Percentiles rank a stretch among this genome's conserved stretches.
These are phyloP conservation scores for Cryphonectria nitschkei DNA, from an alignment of 2,329 filamentous ascomycete species.

Conservation along the genomic window DNA sequence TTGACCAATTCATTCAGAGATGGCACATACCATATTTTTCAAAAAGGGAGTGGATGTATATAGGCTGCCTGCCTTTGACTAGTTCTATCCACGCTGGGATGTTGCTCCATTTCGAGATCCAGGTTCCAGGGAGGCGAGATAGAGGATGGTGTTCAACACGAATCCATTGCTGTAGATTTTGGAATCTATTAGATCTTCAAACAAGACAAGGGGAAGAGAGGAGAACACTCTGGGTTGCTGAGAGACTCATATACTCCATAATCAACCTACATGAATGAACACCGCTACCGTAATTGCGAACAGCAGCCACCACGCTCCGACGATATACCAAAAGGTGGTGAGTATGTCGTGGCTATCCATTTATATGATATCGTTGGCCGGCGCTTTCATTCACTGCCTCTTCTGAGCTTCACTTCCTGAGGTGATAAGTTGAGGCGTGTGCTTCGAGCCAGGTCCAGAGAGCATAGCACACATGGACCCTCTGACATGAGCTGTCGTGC, in stretches of 20 bases:
- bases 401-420: neutral
- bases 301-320: slow-evolving; percentile 12
- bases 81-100: slow-evolving; percentile 26
- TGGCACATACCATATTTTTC: slow-evolving; percentile 31
- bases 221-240: neutral
- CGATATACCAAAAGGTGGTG: slow-evolving; percentile 13
- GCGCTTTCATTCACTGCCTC: neutral
- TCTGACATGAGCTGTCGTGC: neutral
- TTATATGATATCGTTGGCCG: neutral
- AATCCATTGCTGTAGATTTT: slow-evolving; percentile 15
- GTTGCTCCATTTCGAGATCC: slow-evolving; percentile 35
- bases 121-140: slow-evolving; percentile 33
- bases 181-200: neutral
- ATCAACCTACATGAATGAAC: slow-evolving; percentile 12
- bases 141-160: slow-evolving; percentile 27
- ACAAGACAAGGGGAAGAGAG: too few species aligned
- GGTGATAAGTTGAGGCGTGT: neutral
- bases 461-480: neutral
- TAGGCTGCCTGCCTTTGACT: slow-evolving; percentile 29
- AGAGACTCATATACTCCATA: neutral
- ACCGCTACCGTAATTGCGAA: slow-evolving; percentile 3
- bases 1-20: too few species aligned
- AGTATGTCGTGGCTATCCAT: slow-evolving; percentile 10
- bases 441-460: neutral
- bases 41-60: slow-evolving; percentile 34